Evolutionary conservation across 352 stramenopile species (phyloP).

Genomic region (Pythium phragmitis): DNA sequence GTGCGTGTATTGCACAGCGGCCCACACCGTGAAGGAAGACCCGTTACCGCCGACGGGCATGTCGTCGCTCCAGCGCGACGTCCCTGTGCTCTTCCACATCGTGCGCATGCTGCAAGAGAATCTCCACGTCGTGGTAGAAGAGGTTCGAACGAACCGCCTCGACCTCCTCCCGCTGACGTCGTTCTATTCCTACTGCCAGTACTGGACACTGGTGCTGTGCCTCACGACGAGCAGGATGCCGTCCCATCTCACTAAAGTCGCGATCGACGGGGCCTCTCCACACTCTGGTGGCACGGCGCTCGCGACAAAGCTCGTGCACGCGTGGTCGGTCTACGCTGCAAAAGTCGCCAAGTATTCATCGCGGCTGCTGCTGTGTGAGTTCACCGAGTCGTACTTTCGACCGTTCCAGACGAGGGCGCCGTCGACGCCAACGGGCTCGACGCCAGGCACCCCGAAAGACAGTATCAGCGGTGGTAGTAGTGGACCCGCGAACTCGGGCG

Average conservation of each 20-base stretch:
- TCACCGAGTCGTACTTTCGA: conserved; percentile 61
- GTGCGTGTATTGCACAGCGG: conserved; percentile 43
- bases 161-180: conserved; percentile 34
- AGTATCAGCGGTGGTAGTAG: neutral
- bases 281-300: conserved; percentile 25
- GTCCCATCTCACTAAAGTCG: conserved; percentile 56
- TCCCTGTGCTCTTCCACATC: conserved; percentile 57
- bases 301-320: conserved; percentile 49
- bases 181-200: conserved; percentile 69
- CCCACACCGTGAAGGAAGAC: conserved; percentile 1
- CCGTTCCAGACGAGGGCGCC: conserved; percentile 34
- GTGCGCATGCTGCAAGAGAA: conserved; percentile 55
- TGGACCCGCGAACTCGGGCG: neutral
- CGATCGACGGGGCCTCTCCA: conserved; percentile 34
- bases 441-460: conserved; percentile 17
- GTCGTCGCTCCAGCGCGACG: conserved; percentile 62
- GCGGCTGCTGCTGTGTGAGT: conserved; percentile 59
- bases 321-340: conserved; percentile 55
- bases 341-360: conserved; percentile 50
- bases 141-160: conserved; percentile 69
- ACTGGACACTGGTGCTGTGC: conserved; percentile 65
- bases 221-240: conserved; percentile 52
- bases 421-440: conserved; percentile 21
- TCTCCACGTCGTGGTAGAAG: conserved; percentile 53
- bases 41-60: conserved; percentile 7